phyloP scores from a whole-genome alignment of 192 early-diverging fungal genomes.

The Backusella morwellensis region DNA sequence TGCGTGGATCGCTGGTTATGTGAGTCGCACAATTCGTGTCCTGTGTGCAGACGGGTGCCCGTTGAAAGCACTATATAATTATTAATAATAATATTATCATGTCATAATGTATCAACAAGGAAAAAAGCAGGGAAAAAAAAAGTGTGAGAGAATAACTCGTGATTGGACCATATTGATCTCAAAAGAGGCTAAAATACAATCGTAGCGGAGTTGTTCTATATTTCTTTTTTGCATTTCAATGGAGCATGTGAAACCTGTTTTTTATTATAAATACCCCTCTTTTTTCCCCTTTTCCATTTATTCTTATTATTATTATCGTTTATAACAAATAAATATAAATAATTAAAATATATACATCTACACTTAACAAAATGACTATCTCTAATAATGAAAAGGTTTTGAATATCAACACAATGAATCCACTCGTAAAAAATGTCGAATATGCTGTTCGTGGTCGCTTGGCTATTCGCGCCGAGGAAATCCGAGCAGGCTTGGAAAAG shows the following conservation, averaged over 20 bases:
- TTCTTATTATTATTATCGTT: neutral
- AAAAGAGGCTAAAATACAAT: neutral
- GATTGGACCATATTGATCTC: neutral
- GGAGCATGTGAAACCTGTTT: neutral
- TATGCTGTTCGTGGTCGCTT: slow-evolving; percentile 96
- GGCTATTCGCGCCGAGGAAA: slow-evolving; percentile 88
- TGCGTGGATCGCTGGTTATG: slow-evolving; percentile 57
- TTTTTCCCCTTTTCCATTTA: neutral
- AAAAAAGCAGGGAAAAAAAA: neutral
- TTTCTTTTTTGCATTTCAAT: neutral
- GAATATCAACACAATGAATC: slow-evolving; percentile 62
- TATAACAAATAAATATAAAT: too few relatives aligned
- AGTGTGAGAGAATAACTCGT: slow-evolving; percentile 1
- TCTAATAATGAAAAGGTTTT: neutral
- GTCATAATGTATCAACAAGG: neutral
- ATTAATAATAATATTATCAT: neutral
- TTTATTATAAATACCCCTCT: slow-evolving; percentile 5
- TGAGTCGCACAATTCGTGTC: slow-evolving; percentile 47
- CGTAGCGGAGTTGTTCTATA: neutral
- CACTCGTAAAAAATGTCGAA: slow-evolving; percentile 69
- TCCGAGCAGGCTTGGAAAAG: slow-evolving; percentile 51
- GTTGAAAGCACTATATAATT: slow-evolving; percentile 5
- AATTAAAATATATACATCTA: neutral
- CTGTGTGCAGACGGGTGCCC: slow-evolving; percentile 53
- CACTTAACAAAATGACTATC: slow-evolving; percentile 1